Conservation (phyloP, 2,329 filamentous ascomycete genomes). For the Calonectria naviculata region DNA sequence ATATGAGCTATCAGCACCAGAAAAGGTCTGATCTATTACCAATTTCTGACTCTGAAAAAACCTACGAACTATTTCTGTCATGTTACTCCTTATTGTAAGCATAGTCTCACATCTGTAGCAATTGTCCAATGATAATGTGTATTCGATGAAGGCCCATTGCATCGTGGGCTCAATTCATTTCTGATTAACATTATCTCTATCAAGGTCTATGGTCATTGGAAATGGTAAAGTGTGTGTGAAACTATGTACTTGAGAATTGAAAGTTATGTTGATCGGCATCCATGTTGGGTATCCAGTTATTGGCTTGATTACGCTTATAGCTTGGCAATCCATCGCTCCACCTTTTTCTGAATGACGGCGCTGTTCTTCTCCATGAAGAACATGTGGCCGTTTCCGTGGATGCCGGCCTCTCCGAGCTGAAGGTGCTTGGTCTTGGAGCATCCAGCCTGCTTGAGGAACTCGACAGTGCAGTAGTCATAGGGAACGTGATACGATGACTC, state of each 20-base stretch:
- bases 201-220: background rate
- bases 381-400: slow-evolving; percentile 38
- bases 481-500: slow-evolving; percentile 34
- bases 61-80: too few species aligned
- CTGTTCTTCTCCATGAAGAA: slow-evolving; percentile 40
- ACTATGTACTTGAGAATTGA: background rate
- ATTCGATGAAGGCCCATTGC: background rate
- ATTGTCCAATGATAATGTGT: background rate
- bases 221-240: background rate
- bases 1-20: too few species aligned
- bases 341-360: slow-evolving; percentile 24
- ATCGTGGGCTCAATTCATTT: background rate
- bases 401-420: slow-evolving; percentile 30
- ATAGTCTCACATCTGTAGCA: background rate
- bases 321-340: slow-evolving; percentile 29
- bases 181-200: slow-evolving; percentile 9
- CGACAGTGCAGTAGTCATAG: slow-evolving; percentile 34
- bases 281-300: background rate
- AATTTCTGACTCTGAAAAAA: too few species aligned
- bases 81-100: background rate
- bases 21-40: too few species aligned
- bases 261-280: background rate
- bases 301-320: background rate
- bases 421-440: slow-evolving; percentile 32
- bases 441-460: slow-evolving; percentile 34